Conservation (phyloP, 2,329 filamentous ascomycete genomes). For the Calonectria hawksworthii region DNA sequence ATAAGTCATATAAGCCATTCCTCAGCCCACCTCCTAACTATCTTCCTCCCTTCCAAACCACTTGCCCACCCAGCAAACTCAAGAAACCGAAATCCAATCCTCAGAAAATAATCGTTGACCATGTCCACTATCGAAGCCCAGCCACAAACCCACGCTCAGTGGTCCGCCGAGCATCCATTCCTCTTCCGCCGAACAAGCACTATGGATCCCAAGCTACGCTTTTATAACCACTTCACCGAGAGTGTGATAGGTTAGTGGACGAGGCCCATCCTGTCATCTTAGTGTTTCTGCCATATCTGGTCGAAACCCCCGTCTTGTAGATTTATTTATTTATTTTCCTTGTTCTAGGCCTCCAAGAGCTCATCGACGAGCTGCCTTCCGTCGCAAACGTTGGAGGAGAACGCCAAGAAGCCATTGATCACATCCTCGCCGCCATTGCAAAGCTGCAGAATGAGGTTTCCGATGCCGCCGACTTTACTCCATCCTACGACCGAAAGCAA, state of each 20-base stretch:
- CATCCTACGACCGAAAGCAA: constrained; percentile 89
- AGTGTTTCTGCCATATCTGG: neutral
- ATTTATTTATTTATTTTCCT: neutral
- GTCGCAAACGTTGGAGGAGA: constrained; percentile 76
- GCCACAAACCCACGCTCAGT: constrained; percentile 40
- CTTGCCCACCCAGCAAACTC: neutral
- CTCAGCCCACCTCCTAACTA: constrained; percentile 12
- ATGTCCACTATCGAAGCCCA: constrained; percentile 44
- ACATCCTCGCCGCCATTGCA: constrained; percentile 84
- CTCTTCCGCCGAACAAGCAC: constrained; percentile 40
- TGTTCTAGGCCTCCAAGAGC: constrained; percentile 78
- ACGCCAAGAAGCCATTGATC: constrained; percentile 84
- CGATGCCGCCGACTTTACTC: constrained; percentile 85
- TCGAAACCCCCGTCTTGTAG: neutral
- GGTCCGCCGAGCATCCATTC: constrained; percentile 41
- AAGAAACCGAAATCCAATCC: constrained; percentile 15
- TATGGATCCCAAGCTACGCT: constrained; percentile 76
- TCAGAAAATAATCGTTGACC: constrained; percentile 26
- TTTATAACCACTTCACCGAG: constrained; percentile 87
- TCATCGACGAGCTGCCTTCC: constrained; percentile 77
- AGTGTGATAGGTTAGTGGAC: constrained; percentile 75
- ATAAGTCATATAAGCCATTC: neutral
- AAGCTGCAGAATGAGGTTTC: constrained; percentile 86
- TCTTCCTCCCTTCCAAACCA: neutral
- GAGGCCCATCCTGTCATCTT: constrained; percentile 14